Base-by-base conservation (phyloP, 1,284 basidiomycete species). In the Gymnopus androsaceus region DNA sequence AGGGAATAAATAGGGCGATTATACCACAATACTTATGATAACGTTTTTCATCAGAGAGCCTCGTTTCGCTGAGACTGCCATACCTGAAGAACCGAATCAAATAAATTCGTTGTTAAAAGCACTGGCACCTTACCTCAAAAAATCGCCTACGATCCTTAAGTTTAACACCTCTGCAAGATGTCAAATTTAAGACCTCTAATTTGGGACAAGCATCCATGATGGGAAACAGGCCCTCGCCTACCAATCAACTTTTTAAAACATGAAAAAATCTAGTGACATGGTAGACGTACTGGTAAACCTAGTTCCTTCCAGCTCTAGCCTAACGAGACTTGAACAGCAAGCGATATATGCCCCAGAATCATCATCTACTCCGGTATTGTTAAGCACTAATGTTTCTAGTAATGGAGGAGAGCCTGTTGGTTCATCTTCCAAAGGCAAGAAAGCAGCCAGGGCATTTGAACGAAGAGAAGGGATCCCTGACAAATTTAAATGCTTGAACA, bases 281-380 rank as follows among this genome's bases (percentile, higher is more conserved):
- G 17, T 21, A 45, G 9, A 33, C 46, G 33, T 30, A 86, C 87
- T 74, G 1, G 82, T 82, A 46, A 89, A 67, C 66, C 76, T 83
- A 0, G 87, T 88, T 9, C 81, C 77, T 1, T 78, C 79, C 12
- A 86, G 67, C 54, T 80, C 79, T 19, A 89, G 70, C 4, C 69
- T 73, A 30, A 68, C 67, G 23, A 89, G 72, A 3, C 67, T 62
- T 1, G 65, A 59, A 64, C 87, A 89, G 28, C 74, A 68, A 6
- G 82, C 73, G 36, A 89, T 75, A 62, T 73, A 87, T 1, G 69
- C 70, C 0, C 78, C 75, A 3, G 79, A 79, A 3, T 74, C 72
- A 56, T 88, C 86, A 50, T 83, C 83, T 28, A 89, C 75, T 3
- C 72, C 67, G 0, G 87, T 88, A 57, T 85, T 82, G 60, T 82